Conservation (phyloP, 2,329 filamentous ascomycete species). For the Sporothrix pseudoabietina region DNA sequence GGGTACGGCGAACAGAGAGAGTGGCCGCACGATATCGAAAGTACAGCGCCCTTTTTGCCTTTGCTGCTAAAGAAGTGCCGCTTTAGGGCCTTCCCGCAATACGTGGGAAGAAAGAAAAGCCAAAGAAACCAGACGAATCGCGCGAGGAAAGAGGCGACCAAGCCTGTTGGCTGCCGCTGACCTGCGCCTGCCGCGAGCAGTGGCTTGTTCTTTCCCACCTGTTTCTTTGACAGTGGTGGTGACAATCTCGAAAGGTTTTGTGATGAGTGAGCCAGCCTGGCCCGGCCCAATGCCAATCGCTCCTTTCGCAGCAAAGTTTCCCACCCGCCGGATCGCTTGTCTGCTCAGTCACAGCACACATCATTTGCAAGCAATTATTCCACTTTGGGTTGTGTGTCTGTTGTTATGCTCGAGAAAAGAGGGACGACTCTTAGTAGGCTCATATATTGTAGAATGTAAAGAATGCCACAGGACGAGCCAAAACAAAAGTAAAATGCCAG, state of each 20-base stretch:
- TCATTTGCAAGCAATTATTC: not conserved
- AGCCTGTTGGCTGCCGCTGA: not conserved
- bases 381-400: not conserved
- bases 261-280: conserved; percentile 18
- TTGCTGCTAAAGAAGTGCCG: conserved; percentile 9
- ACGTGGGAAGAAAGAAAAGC: not conserved
- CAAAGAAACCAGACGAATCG: not conserved
- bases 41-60: not conserved
- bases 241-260: not conserved
- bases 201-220: not conserved
- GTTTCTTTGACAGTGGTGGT: not conserved
- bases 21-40: not conserved
- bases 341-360: not conserved
- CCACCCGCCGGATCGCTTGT: not conserved
- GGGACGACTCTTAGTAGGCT: conserved; percentile 8
- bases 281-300: not conserved
- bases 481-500: conserved; percentile 14
- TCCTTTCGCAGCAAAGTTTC: not conserved
- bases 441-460: not conserved
- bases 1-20: not conserved
- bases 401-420: not conserved
- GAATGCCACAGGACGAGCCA: conserved; percentile 7
- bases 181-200: not conserved
- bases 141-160: not conserved
- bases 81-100: conserved; percentile 11